Conservation (phyloP, 768 basidiomycete species). For the Thelephora ganbajun region DNA sequence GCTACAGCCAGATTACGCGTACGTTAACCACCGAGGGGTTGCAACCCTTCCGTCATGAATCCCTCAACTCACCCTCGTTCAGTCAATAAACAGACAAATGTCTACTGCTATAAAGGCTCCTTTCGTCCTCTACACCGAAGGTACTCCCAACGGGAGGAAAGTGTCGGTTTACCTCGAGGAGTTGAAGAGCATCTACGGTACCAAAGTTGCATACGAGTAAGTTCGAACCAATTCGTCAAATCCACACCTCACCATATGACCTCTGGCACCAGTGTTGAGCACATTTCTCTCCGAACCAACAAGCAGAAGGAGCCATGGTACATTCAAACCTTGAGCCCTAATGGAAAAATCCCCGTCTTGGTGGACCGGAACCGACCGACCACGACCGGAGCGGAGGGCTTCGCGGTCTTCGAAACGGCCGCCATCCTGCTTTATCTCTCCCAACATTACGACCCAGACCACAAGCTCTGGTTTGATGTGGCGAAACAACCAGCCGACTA, state of each 20-base stretch:
- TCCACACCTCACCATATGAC: conserved; percentile 1
- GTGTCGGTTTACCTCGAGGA: conserved; percentile 48
- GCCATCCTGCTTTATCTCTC: conserved; percentile 77
- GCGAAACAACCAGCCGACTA: conserved; percentile 39
- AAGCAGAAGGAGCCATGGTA: conserved; percentile 79
- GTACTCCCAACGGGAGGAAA: conserved; percentile 44
- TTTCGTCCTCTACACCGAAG: conserved; percentile 17
- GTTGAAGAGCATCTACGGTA: conserved; percentile 28
- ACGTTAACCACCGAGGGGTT: too few species aligned
- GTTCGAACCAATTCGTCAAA: conserved; percentile 1
- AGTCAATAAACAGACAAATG: conserved; percentile 1
- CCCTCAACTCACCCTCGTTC: too few species aligned
- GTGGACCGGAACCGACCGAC: conserved; percentile 47
- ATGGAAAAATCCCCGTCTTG: conserved; percentile 58
- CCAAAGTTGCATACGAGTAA: conserved; percentile 32
- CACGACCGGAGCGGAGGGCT: conserved; percentile 30
- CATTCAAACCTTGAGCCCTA: conserved; percentile 51
- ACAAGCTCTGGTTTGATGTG: conserved; percentile 52
- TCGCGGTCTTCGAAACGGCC: conserved; percentile 60
- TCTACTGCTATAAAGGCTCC: conserved; percentile 7
- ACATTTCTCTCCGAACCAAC: conserved; percentile 45
- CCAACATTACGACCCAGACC: conserved; percentile 70
- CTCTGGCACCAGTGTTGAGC: conserved; percentile 24
- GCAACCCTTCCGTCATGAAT: too few species aligned
- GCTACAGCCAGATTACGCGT: too few species aligned